Conservation (phyloP, 2,329 filamentous ascomycete species). For the Ophiostoma ulmi region DNA sequence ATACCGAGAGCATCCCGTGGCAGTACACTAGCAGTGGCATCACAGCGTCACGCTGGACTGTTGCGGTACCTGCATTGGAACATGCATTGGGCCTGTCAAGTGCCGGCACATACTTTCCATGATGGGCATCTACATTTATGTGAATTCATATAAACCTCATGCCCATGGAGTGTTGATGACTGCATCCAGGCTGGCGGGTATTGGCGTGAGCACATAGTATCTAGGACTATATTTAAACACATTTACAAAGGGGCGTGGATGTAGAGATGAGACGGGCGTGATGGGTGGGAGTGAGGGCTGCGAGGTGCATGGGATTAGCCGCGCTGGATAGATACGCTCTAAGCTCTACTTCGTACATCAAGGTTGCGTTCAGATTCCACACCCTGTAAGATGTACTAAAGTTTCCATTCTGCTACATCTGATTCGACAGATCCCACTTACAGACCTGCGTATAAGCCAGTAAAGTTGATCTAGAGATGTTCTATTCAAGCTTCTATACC, state of each 20-base stretch:
- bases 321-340: not conserved
- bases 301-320: conserved; percentile 7
- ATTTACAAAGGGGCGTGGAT: not conserved
- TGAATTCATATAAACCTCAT: not conserved
- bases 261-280: not conserved
- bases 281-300: conserved; percentile 1
- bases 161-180: not conserved
- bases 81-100: not conserved
- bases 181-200: conserved; percentile 2
- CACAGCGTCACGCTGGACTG: not conserved
- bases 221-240: not conserved
- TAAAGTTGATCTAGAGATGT: not conserved
- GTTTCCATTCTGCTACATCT: not conserved
- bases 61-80: conserved; percentile 11
- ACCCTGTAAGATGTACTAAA: not conserved
- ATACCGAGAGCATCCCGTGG: not conserved
- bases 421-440: conserved; percentile 1
- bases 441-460: not conserved
- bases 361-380: not conserved
- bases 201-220: not conserved
- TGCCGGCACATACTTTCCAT: not conserved
- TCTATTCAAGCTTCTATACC: not conserved
- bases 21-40: not conserved
- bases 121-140: not conserved
- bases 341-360: not conserved